Percentiles rank a stretch among this genome's conserved stretches.
Evolutionary conservation across 805 yeast genomes (phyloP).

Genomic region (Komagataella mondaviorum): DNA sequence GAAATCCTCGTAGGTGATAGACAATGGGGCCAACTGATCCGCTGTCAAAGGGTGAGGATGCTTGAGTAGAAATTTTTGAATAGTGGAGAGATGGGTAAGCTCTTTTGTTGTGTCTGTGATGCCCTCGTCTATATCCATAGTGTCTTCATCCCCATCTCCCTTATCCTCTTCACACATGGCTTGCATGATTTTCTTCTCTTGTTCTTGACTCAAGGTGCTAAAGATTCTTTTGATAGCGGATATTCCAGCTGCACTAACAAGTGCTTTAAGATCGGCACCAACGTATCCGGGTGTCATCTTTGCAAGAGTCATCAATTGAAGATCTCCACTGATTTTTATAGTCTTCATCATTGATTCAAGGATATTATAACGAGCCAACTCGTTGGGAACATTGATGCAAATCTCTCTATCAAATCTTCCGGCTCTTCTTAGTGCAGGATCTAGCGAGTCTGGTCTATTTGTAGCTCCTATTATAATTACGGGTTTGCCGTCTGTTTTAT

Average conservation of each 20-base stretch:
- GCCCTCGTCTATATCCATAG: conserved; percentile 5
- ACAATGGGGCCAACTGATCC: conserved; percentile 63
- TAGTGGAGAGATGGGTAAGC: conserved; percentile 29
- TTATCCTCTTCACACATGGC: conserved; percentile 4
- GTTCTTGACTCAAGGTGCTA: conserved; percentile 33
- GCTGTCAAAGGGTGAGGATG: conserved; percentile 74
- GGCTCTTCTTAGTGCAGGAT: conserved; percentile 89
- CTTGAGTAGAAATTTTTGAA: conserved; percentile 54
- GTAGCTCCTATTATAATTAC: conserved; percentile 95
- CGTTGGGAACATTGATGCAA: conserved; percentile 89
- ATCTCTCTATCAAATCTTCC: conserved; percentile 96
- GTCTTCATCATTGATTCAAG: conserved; percentile 57
- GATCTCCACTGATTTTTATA: conserved; percentile 53
- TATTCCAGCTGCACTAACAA: conserved; percentile 91
- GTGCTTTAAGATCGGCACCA: conserved; percentile 92
- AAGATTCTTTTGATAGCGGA: conserved; percentile 89
- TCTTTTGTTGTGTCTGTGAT: not conserved
- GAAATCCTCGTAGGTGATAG: conserved; percentile 73
- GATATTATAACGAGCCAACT: conserved; percentile 64
- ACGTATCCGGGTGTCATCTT: conserved; percentile 95
- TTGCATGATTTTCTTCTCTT: conserved; percentile 14
- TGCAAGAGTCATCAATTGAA: conserved; percentile 65
- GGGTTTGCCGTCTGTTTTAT: conserved; percentile 84
- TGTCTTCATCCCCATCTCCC: conserved; percentile 2
- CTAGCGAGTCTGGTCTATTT: conserved; percentile 89